Conservation (phyloP, 768 basidiomycete species). For the Russula emetica region DNA sequence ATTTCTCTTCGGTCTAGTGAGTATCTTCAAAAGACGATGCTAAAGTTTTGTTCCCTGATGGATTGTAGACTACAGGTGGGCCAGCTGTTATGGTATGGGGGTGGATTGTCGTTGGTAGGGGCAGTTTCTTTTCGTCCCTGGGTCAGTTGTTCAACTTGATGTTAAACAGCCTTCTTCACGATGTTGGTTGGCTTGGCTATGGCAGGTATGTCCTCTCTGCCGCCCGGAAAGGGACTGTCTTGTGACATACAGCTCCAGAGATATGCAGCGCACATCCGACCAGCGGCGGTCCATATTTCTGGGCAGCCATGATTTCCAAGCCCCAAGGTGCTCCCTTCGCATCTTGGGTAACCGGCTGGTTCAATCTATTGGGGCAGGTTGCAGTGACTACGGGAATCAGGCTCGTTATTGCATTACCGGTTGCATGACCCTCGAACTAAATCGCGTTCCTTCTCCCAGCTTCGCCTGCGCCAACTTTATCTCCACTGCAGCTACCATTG, state of each 20-base stretch:
- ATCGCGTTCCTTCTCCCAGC: constrained; percentile 33
- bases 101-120: constrained; percentile 59
- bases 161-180: constrained; percentile 53
- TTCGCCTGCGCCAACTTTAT: constrained; percentile 66
- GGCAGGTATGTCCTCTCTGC: constrained; percentile 48
- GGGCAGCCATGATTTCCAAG: constrained; percentile 69
- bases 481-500: constrained; percentile 57
- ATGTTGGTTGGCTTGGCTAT: constrained; percentile 70
- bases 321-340: constrained; percentile 57
- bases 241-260: constrained; percentile 31
- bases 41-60: not conserved
- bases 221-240: not conserved
- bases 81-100: constrained; percentile 78
- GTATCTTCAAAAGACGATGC: constrained; percentile 28
- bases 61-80: constrained; percentile 62
- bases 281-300: constrained; percentile 72
- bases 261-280: constrained; percentile 62
- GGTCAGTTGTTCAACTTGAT: constrained; percentile 5
- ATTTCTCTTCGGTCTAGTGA: constrained; percentile 63
- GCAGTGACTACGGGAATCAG: constrained; percentile 73
- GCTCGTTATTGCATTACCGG: constrained; percentile 31
- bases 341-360: constrained; percentile 75
- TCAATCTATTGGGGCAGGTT: constrained; percentile 70
- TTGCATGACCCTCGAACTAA: not conserved
- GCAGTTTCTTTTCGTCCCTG: not conserved